Evolutionary conservation across 2,329 filamentous ascomycete genomes (phyloP).

Genomic region (Alternaria tenuissima): DNA sequence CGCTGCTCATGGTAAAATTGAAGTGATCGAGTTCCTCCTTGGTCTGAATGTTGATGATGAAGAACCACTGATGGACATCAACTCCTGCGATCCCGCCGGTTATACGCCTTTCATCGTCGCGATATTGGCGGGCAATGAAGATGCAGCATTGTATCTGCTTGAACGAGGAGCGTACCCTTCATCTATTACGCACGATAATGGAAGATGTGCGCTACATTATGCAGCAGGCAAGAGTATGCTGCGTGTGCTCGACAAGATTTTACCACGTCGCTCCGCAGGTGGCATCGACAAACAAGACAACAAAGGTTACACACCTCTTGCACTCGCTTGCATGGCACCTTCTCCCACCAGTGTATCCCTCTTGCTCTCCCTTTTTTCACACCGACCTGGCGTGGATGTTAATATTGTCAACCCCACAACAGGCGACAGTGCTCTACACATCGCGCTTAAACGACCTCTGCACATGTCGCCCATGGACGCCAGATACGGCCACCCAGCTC

Average conservation of each 20-base stretch:
- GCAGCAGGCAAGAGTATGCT: slow-evolving; percentile 14
- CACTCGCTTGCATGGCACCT: slow-evolving; percentile 21
- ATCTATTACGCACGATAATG: slow-evolving; percentile 2
- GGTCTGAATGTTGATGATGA: not conserved
- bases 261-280: not conserved
- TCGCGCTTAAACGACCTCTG: slow-evolving; percentile 22
- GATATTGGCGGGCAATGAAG: slow-evolving; percentile 18
- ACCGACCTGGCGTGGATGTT: slow-evolving; percentile 24
- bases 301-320: slow-evolving; percentile 21
- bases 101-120: slow-evolving; percentile 29
- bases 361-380: slow-evolving; percentile 14
- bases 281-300: slow-evolving; percentile 14
- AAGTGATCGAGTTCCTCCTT: slow-evolving; percentile 16
- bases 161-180: slow-evolving; percentile 15
- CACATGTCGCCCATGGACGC: not conserved
- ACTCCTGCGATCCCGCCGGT: slow-evolving; percentile 16
- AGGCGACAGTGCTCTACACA: slow-evolving; percentile 24
- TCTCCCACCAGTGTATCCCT: slow-evolving; percentile 13
- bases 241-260: not conserved
- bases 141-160: slow-evolving; percentile 22
- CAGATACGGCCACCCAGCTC: slow-evolving; percentile 14
- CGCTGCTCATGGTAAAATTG: slow-evolving; percentile 20
- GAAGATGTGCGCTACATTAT: slow-evolving; percentile 22
- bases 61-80: slow-evolving; percentile 14
- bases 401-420: slow-evolving; percentile 13